These are phyloP conservation scores for Choiromyces venosus DNA, from an alignment of 495 filamentous ascomycete genomes.

Conservation along the genomic window DNA sequence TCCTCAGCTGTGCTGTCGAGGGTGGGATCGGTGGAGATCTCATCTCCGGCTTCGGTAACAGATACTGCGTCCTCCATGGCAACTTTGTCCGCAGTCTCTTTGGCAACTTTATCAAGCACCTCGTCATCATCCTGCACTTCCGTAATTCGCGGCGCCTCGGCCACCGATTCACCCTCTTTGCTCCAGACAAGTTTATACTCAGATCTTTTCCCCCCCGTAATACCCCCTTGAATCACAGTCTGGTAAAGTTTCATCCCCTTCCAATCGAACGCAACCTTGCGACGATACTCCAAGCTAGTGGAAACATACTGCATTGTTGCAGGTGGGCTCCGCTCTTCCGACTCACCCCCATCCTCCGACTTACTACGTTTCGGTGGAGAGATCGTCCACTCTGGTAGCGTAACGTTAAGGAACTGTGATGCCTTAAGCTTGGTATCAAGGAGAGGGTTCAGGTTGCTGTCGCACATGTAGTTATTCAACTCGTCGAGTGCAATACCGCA, in stretches of 20 bases:
- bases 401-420: conserved; percentile 20
- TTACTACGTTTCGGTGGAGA: background rate
- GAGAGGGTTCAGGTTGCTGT: conserved; percentile 27
- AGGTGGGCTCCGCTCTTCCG: background rate
- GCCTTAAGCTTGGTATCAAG: conserved; percentile 16
- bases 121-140: background rate
- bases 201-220: conserved; percentile 32
- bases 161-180: too few relatives aligned
- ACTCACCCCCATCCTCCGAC: background rate
- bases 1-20: background rate
- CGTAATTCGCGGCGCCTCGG: background rate
- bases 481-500: conserved; percentile 28
- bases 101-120: background rate
- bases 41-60: background rate
- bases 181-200: conserved; percentile 34
- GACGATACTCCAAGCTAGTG: conserved; percentile 35
- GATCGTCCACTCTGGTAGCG: conserved; percentile 28
- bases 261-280: conserved; percentile 21
- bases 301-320: conserved; percentile 28
- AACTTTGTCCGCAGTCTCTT: background rate
- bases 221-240: conserved; percentile 35
- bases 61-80: background rate
- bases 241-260: conserved; percentile 19
- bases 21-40: background rate
- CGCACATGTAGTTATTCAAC: conserved; percentile 19